Evolutionary conservation across 371 early-diverging fungal species (phyloP).

Genomic region (Circinella umbellata): DNA sequence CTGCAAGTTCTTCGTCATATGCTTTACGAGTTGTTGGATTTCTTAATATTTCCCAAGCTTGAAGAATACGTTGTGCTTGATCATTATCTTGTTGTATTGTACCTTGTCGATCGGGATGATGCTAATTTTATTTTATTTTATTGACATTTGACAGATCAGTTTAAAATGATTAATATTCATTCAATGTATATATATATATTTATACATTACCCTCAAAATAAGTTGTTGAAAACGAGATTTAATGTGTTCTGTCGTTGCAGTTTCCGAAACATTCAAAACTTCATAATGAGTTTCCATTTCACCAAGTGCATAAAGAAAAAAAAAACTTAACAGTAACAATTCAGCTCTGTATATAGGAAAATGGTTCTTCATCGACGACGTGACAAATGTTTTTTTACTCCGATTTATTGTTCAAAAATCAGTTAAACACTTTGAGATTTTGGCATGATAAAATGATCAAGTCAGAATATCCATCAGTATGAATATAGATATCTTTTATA

Average conservation of each 20-base stretch:
- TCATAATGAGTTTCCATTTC: constrained; percentile 50
- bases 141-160: too few species aligned
- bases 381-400: too few species aligned
- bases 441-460: too few species aligned
- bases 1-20: constrained; percentile 49
- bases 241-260: constrained; percentile 45
- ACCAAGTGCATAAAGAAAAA: not conserved
- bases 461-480: too few species aligned
- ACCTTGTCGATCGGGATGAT: constrained; percentile 55
- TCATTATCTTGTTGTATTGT: constrained; percentile 14
- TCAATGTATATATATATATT: too few species aligned
- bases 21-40: constrained; percentile 35
- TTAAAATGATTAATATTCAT: not conserved
- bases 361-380: too few species aligned
- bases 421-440: too few species aligned
- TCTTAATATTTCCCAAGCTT: constrained; percentile 54
- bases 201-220: constrained; percentile 41
- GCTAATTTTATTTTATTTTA: constrained; percentile 21
- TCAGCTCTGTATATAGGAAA: too few species aligned
- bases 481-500: too few species aligned
- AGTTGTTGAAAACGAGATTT: constrained; percentile 54
- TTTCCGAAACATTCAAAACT: constrained; percentile 41
- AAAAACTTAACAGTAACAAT: too few species aligned
- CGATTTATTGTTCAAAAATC: too few species aligned
- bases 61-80: constrained; percentile 39